Evolutionary conservation across 2,329 filamentous ascomycete species (phyloP).

Genomic region (Clarireedia hainanense): DNA sequence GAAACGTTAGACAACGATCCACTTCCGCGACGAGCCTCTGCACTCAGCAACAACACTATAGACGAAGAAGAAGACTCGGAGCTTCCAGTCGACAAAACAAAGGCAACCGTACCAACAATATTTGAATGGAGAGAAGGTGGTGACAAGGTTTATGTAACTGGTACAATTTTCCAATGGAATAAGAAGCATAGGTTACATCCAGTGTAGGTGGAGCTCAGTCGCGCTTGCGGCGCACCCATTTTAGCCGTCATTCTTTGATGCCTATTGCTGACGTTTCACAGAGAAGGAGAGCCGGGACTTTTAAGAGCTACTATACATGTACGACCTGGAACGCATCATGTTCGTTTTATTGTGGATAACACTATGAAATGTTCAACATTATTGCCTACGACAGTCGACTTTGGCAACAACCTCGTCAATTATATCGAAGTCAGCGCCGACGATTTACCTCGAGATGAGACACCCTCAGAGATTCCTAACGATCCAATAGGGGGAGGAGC

Average conservation of each 20-base stretch:
- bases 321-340: conserved; percentile 87
- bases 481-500: conserved; percentile 13
- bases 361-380: conserved; percentile 84
- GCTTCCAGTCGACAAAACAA: conserved; percentile 64
- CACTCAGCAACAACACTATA: conserved; percentile 52
- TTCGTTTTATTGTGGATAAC: conserved; percentile 92
- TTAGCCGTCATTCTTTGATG: background rate
- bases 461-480: conserved; percentile 11
- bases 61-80: conserved; percentile 82
- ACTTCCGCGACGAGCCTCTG: conserved; percentile 46
- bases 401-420: conserved; percentile 96
- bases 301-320: conserved; percentile 75
- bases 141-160: conserved; percentile 91
- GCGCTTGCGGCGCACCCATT: background rate
- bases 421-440: conserved; percentile 90
- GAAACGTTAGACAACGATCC: conserved; percentile 41
- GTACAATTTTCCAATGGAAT: conserved; percentile 96
- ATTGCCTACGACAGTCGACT: conserved; percentile 91
- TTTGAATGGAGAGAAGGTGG: conserved; percentile 75
- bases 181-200: conserved; percentile 81
- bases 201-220: conserved; percentile 49
- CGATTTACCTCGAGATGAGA: conserved; percentile 43
- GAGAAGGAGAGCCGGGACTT: conserved; percentile 44
- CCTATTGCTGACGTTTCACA: conserved; percentile 17
- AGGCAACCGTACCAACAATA: conserved; percentile 72